These are phyloP conservation scores for Microdochium nivale DNA, from an alignment of 2,329 filamentous ascomycete species.

Conservation along the genomic window DNA sequence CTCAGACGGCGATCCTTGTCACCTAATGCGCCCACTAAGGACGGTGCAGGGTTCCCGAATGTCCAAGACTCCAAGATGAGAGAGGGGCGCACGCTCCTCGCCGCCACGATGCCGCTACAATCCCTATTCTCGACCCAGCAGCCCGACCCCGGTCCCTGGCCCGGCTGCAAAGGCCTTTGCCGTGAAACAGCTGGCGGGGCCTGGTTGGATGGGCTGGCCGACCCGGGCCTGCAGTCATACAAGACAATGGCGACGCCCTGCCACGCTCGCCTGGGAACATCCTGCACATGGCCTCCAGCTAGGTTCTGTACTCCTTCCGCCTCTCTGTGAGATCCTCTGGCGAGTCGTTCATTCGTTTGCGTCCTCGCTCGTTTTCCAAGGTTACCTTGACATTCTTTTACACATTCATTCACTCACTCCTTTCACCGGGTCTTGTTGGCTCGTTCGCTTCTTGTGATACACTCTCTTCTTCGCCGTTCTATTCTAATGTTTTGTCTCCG, in stretches of 20 bases:
- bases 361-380: background rate
- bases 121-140: background rate
- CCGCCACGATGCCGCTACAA: background rate
- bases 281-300: background rate
- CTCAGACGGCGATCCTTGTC: background rate
- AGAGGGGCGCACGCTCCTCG: background rate
- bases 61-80: too few species aligned
- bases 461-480: background rate
- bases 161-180: background rate
- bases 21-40: background rate
- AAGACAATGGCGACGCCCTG: background rate
- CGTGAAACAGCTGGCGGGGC: background rate
- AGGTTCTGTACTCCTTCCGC: background rate
- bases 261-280: background rate
- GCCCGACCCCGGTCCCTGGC: background rate
- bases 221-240: background rate
- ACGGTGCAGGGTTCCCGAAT: background rate
- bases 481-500: background rate
- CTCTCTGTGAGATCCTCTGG: background rate
- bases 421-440: background rate
- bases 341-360: constrained; percentile 1
- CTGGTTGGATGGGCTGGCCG: background rate
- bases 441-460: background rate
- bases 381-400: background rate
- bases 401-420: background rate